Conservation (phyloP, 2,329 filamentous ascomycete genomes). For the Arachnomyces sp. region DNA sequence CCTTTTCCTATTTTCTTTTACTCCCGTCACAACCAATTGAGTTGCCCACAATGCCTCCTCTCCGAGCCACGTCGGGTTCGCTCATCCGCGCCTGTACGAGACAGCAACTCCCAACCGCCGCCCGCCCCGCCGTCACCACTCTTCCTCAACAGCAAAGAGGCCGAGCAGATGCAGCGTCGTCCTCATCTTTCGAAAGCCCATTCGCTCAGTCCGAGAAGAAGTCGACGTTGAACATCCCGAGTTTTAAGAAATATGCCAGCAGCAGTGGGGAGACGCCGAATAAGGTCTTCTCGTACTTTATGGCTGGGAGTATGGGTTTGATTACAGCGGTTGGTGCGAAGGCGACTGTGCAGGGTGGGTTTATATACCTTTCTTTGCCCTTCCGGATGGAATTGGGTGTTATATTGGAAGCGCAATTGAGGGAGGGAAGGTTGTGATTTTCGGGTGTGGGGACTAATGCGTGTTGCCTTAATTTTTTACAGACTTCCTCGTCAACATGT, state of each 20-base stretch:
- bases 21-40: not conserved
- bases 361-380: constrained; percentile 9
- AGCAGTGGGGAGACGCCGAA: constrained; percentile 62
- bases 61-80: constrained; percentile 61
- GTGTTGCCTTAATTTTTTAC: constrained; percentile 18
- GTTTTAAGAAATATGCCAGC: constrained; percentile 81
- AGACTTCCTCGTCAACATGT: constrained; percentile 99
- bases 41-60: constrained; percentile 53
- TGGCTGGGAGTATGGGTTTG: constrained; percentile 92
- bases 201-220: constrained; percentile 45
- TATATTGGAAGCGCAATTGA: not conserved
- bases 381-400: constrained; percentile 4
- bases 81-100: constrained; percentile 55
- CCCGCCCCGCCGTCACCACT: constrained; percentile 29
- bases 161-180: constrained; percentile 25
- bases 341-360: constrained; percentile 92
- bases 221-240: constrained; percentile 66
- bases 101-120: constrained; percentile 38
- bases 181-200: constrained; percentile 45
- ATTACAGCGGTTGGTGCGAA: constrained; percentile 90
- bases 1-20: constrained; percentile 27
- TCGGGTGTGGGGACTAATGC: constrained; percentile 4
- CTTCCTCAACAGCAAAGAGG: constrained; percentile 36
- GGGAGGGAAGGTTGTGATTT: not conserved
- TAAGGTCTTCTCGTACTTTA: constrained; percentile 93